A percentile compares a stretch with the other conserved stretches of the same genome.
phyloP scores from a whole-genome alignment of 164 flowering plant species.

The Vitis riparia region DNA sequence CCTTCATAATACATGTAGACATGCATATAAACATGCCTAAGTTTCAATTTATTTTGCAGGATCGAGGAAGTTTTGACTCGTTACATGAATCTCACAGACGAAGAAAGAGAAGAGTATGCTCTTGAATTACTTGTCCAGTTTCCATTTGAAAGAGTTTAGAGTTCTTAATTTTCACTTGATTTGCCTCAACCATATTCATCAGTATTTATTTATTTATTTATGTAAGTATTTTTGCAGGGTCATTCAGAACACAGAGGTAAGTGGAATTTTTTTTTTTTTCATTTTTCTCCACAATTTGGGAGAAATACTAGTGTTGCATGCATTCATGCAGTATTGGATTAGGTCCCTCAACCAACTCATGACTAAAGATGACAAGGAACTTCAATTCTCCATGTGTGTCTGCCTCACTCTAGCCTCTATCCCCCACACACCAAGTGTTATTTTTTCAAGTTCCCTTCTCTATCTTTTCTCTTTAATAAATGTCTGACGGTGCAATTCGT shows the following conservation, averaged over 20 bases:
- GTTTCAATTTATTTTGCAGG: constrained; percentile 10
- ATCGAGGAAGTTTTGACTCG: constrained; percentile 33
- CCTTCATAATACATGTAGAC: too few species aligned
- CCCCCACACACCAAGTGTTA: background rate
- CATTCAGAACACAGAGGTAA: constrained; percentile 27
- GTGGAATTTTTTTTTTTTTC: background rate
- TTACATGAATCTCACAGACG: constrained; percentile 24
- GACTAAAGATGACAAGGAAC: constrained; percentile 30
- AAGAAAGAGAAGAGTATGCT: constrained; percentile 31
- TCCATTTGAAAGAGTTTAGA: background rate
- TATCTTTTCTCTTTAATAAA: background rate
- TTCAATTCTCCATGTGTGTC: constrained; percentile 32
- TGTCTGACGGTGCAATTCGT: background rate
- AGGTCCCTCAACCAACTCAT: constrained; percentile 26
- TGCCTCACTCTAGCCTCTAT: background rate
- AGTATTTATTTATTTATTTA: background rate
- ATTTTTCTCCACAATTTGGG: too few species aligned
- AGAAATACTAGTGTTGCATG: too few species aligned
- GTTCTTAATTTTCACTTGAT: background rate
- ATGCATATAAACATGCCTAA: too few species aligned
- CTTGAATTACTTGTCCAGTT: background rate
- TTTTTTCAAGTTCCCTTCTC: background rate
- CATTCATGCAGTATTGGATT: constrained; percentile 24
- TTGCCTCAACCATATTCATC: background rate
- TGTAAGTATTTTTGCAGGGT: constrained; percentile 10